phyloP scores from a whole-genome alignment of 768 basidiomycete genomes.

The Gautieria morchelliformis region DNA sequence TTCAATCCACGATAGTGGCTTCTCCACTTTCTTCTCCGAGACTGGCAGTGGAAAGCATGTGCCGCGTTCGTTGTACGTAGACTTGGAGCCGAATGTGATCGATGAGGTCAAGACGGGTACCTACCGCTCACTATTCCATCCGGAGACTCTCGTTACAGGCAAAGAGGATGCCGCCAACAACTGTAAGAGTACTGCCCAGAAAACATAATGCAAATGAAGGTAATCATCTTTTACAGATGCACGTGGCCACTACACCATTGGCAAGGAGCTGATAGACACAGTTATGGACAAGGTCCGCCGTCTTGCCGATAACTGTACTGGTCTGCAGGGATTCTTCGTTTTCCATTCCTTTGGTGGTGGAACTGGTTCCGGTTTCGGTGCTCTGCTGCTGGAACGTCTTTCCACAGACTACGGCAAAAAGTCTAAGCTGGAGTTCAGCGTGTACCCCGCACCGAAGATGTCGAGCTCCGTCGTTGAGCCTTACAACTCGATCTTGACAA shows the following conservation, averaged over 20 bases:
- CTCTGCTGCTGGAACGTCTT: slow-evolving; percentile 88
- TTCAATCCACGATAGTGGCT: slow-evolving; percentile 69
- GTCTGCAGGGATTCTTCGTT: slow-evolving; percentile 98
- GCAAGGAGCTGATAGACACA: slow-evolving; percentile 94
- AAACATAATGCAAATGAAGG: background rate
- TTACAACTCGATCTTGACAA: slow-evolving; percentile 94
- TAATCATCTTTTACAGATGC: slow-evolving; percentile 49
- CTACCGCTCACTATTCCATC: slow-evolving; percentile 93
- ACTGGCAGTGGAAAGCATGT: slow-evolving; percentile 91
- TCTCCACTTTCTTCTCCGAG: slow-evolving; percentile 98
- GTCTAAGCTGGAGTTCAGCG: slow-evolving; percentile 96
- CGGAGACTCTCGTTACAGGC: slow-evolving; percentile 92
- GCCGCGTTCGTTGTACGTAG: slow-evolving; percentile 93
- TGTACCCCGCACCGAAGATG: slow-evolving; percentile 89
- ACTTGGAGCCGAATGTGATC: slow-evolving; percentile 90
- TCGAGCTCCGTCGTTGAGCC: slow-evolving; percentile 96
- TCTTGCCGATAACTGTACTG: slow-evolving; percentile 91
- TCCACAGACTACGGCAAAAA: slow-evolving; percentile 99
- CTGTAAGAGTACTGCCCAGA: slow-evolving; percentile 47
- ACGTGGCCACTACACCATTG: slow-evolving; percentile 96
- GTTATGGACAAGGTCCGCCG: slow-evolving; percentile 94
- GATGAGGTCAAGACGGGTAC: slow-evolving; percentile 91
- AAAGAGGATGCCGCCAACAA: slow-evolving; percentile 99
- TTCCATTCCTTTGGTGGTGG: slow-evolving; percentile 99
- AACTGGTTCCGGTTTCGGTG: slow-evolving; percentile 97